A percentile compares a stretch with the other conserved stretches of the same genome.
These are phyloP conservation scores for Hypomyces rosellus DNA, from an alignment of 2,329 filamentous ascomycete species.

Conservation along the genomic window DNA sequence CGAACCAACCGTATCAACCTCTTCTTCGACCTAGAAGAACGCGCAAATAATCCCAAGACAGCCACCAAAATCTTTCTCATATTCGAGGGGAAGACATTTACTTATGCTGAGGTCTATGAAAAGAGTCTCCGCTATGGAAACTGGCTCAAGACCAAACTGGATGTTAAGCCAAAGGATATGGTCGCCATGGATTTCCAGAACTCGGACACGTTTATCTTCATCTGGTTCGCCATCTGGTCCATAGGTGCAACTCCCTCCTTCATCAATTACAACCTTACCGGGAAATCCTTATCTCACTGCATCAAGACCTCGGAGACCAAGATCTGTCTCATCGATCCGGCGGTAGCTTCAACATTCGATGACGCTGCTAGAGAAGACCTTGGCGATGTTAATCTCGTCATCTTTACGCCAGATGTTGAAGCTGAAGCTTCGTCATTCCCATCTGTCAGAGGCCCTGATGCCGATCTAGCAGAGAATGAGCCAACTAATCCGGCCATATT, in stretches of 20 bases:
- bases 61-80: constrained; percentile 56
- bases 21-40: constrained; percentile 69
- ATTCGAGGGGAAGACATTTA: constrained; percentile 63
- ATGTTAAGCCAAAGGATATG: constrained; percentile 64
- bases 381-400: constrained; percentile 48
- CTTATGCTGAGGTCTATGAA: constrained; percentile 71
- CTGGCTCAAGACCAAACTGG: constrained; percentile 62
- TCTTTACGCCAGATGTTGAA: constrained; percentile 55
- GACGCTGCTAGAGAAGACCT: constrained; percentile 46
- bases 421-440: constrained; percentile 45
- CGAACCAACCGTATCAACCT: constrained; percentile 57
- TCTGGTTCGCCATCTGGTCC: constrained; percentile 74
- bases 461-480: constrained; percentile 44
- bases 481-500: constrained; percentile 59
- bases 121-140: constrained; percentile 63
- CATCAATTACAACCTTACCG: constrained; percentile 79
- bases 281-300: constrained; percentile 67
- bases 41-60: constrained; percentile 47
- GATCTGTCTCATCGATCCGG: constrained; percentile 63
- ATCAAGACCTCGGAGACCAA: constrained; percentile 60
- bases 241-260: constrained; percentile 79
- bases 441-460: constrained; percentile 52
- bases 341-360: constrained; percentile 48
- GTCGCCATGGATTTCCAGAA: constrained; percentile 80
- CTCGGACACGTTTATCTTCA: constrained; percentile 67